Evolutionary conservation across 768 basidiomycete species (phyloP), one percentile per base, ranked within the genome.

Genomic region (Agaricus blazei): DNA sequence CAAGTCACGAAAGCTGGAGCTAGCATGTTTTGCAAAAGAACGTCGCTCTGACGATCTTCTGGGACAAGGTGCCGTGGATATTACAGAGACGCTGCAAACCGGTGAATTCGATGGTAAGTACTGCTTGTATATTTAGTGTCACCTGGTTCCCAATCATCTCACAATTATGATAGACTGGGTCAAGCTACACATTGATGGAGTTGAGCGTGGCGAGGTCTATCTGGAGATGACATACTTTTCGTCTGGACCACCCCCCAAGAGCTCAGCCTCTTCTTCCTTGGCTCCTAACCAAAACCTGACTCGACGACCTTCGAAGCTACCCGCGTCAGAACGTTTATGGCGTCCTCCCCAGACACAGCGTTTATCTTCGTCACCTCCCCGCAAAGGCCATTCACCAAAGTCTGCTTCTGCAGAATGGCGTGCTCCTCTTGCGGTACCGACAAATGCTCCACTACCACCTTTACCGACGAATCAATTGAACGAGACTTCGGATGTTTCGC

Each of bases 141-240:
- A 43, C 11, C 14, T 9, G 14, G 23, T 29, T 7, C 15, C 31
- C 11, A 49, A 12, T 24, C 12, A n/a, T 37, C 15, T 14, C 3
- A 38, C n/a, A 11, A 52, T 24, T 24, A 31, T 29, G 56, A 36
- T 53, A 71, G 70, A 75, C 45, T 75, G 73, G 72, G 67, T 76
- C 2, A 59, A 63, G 34, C 60, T 74, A 15, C 63, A 67, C 34
- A 57, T 70, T 37, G 63, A 69, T 46, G 84, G 83, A 2, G 79
- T 82, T 7, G 75, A 83, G 51, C 83, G 90, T 24, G 95, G 95
- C 5, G 91, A 97, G 52, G 60, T 96, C 9, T 97, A 90, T 66
- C 77, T 97, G 14, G 95, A 98, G 68, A 88, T 97, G 83, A 98
- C 95, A 1, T 98, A 85, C 73, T 98, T 83, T 69, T 81, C 92